Percentiles rank a stretch among this genome's conserved stretches.
These are phyloP conservation scores for Acacia concinna DNA, from an alignment of 331 rosid genomes.

Conservation along the genomic window DNA sequence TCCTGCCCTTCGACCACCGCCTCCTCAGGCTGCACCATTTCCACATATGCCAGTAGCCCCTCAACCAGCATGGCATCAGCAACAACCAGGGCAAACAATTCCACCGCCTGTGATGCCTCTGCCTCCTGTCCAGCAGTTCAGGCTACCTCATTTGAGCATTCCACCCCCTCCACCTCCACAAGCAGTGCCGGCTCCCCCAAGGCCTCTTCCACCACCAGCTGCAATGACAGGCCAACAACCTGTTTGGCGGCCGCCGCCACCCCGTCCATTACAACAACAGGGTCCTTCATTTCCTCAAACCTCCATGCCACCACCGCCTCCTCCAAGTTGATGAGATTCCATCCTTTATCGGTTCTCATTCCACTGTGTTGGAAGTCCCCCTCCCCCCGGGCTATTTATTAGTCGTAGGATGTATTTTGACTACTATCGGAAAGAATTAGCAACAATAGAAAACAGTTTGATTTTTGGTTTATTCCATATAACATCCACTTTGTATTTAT, in stretches of 20 bases:
- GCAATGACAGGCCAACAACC: constrained; percentile 66
- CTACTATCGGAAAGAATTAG: neutral
- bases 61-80: constrained; percentile 74
- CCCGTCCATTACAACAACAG: constrained; percentile 57
- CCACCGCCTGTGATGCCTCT: constrained; percentile 61
- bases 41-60: constrained; percentile 57
- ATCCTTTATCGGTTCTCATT: neutral
- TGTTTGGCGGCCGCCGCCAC: constrained; percentile 70
- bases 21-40: constrained; percentile 61
- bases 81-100: constrained; percentile 55
- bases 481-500: neutral
- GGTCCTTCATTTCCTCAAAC: constrained; percentile 45
- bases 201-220: constrained; percentile 79
- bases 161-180: constrained; percentile 81
- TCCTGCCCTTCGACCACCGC: constrained; percentile 62
- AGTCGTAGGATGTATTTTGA: constrained; percentile 21
- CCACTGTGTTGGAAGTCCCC: constrained; percentile 6
- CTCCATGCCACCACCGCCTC: constrained; percentile 59
- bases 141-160: constrained; percentile 66
- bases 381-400: constrained; percentile 6
- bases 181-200: constrained; percentile 51
- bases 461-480: neutral
- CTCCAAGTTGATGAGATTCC: constrained; percentile 38
- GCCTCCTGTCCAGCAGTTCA: constrained; percentile 68
- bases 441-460: neutral